phyloP scores from a whole-genome alignment of 306 rosid species.

The Neltuma alba region DNA sequence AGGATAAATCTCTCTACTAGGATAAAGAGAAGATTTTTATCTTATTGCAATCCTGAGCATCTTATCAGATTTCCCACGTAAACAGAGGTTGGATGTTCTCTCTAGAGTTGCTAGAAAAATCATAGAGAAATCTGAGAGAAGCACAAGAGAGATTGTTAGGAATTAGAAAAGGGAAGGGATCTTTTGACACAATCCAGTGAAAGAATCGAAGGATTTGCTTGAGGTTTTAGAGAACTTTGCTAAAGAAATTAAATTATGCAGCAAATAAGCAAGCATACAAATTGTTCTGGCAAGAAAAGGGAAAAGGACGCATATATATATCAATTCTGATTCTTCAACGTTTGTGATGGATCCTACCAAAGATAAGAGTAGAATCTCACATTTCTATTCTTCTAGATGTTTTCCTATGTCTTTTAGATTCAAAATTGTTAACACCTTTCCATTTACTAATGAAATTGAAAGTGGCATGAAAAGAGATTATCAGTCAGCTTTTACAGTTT shows the following conservation, averaged over 20 bases:
- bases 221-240: neutral
- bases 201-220: neutral
- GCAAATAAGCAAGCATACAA: too few species aligned
- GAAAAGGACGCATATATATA: too few species aligned
- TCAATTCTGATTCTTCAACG: too few species aligned
- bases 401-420: too few species aligned
- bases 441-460: too few species aligned
- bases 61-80: neutral
- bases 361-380: too few species aligned
- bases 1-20: neutral
- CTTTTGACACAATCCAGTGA: neutral
- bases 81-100: neutral
- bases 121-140: neutral
- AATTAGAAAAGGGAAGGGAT: neutral
- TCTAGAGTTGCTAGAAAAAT: neutral
- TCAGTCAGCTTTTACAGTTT: too few species aligned
- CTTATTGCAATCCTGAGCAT: neutral
- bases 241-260: neutral
- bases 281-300: too few species aligned
- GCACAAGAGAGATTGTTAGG: neutral
- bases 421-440: too few species aligned
- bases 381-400: too few species aligned
- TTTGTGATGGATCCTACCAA: too few species aligned
- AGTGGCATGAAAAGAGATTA: too few species aligned
- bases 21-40: neutral